phyloP scores from a whole-genome alignment of 1,284 basidiomycete species.

The Coriolopsis trogii region DNA sequence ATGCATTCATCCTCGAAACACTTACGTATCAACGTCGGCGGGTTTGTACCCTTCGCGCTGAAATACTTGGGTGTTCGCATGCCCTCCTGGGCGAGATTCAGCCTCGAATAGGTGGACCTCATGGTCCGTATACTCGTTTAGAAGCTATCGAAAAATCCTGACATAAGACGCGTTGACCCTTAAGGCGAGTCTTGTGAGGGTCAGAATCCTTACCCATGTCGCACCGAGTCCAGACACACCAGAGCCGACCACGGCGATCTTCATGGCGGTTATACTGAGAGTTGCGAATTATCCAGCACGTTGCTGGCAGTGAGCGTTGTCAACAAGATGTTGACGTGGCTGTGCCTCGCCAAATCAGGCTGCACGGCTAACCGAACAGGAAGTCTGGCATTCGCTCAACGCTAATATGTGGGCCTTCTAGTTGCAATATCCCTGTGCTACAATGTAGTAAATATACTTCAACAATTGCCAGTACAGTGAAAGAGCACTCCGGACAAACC shows the following conservation, averaged over 20 bases:
- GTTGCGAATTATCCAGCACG: not conserved
- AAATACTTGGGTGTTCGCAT: slow-evolving; percentile 78
- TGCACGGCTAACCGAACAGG: too few relatives aligned
- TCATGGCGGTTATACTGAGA: slow-evolving; percentile 43
- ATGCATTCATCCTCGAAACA: too few relatives aligned
- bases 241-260: slow-evolving; percentile 78
- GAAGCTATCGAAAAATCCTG: slow-evolving; percentile 39
- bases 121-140: slow-evolving; percentile 81
- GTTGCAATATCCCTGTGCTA: too few relatives aligned
- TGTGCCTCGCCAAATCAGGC: too few relatives aligned
- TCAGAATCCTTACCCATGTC: slow-evolving; percentile 75
- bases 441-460: too few relatives aligned
- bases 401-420: too few relatives aligned
- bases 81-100: slow-evolving; percentile 71
- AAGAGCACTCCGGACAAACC: not conserved
- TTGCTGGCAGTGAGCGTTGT: not conserved
- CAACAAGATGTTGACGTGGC: too few relatives aligned
- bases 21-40: slow-evolving; percentile 73
- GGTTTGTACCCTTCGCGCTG: slow-evolving; percentile 40
- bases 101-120: slow-evolving; percentile 83
- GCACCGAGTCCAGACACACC: slow-evolving; percentile 80
- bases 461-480: too few relatives aligned
- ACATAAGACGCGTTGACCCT: not conserved
- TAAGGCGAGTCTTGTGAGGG: too few relatives aligned
- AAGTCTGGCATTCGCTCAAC: too few relatives aligned